Evolutionary conservation across 345 rosid species (phyloP), one percentile per base, ranked within the genome.

Genomic region (Eutrema yunnanense): DNA sequence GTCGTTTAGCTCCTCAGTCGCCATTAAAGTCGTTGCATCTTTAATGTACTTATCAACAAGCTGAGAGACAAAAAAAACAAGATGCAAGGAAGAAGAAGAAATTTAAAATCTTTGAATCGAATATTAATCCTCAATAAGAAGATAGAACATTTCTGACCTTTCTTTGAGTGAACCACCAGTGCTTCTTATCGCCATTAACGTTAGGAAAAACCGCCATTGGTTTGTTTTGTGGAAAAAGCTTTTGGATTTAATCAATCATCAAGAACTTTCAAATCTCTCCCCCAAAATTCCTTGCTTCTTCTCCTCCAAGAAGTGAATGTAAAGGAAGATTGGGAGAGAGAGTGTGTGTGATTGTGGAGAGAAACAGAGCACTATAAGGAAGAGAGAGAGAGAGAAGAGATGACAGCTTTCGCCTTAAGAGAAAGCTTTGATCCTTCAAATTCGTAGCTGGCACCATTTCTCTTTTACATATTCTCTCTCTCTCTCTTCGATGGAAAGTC

Each of bases 81-180:
- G 3, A 3, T 44, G 2, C 3, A 51, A 37, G 2, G 26, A 66
- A 19, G 5, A 26, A 19, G 5, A 26, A 40, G 22, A 16, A 10
- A 12, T 8, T 29, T 3, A 26, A 64, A n/a, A 57, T 19, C 41
- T 38, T 47, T 36, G 62, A 47, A 56, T 41, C 6, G 4, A 71
- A 14, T 55, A n/a, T 10, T 58, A 46, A 22, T 59, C 38, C 16
- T 43, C 38, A 3, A 32, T 32, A 1, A 49, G 5, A 11, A 7
- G 4, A 9, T 49, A 4, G 29, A 9, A 3, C 30, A 1, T 55
- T 6, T 16, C 8, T 52, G 64, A 88, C 99, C 96, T 87, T 94
- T 61, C 95, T 75, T 67, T 89, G 88, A 77, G 80, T 88, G 72
- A 91, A 90, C 99, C 99, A 95, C 96, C 97, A 92, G 73, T 84